phyloP scores from a whole-genome alignment of 371 early-diverging fungal species.

The Rhizopus arrhizus region DNA sequence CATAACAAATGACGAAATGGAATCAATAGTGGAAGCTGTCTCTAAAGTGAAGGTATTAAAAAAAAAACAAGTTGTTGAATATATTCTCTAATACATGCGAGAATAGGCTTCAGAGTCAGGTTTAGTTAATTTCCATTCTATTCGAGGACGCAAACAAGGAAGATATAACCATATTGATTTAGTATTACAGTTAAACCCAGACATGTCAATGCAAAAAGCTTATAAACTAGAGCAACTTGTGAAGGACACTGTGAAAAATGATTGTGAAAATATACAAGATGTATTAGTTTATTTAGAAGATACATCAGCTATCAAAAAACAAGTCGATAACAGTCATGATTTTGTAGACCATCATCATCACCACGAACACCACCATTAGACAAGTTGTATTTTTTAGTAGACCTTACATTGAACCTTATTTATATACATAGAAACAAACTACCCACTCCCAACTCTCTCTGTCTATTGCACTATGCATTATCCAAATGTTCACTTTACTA shows the following conservation, averaged over 20 bases:
- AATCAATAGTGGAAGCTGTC: slow-evolving; percentile 29
- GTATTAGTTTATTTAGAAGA: slow-evolving; percentile 41
- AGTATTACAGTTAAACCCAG: slow-evolving; percentile 37
- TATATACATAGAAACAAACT: no score
- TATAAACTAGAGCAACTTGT: slow-evolving; percentile 37
- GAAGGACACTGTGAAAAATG: slow-evolving; percentile 26
- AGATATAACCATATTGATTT: slow-evolving; percentile 50
- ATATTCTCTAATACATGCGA: neutral
- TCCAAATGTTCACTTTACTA: no score
- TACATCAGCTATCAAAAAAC: neutral
- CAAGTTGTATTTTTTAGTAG: neutral
- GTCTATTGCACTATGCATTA: no score
- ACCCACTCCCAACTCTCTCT: no score
- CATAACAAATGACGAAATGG: slow-evolving; percentile 30
- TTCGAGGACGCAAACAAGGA: slow-evolving; percentile 52
- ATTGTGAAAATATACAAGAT: slow-evolving; percentile 43
- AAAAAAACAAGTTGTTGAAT: neutral
- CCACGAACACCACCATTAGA: neutral
- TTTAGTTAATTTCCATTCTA: slow-evolving; percentile 46
- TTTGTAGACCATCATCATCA: neutral
- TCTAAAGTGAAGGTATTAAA: slow-evolving; percentile 32
- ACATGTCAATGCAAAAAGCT: slow-evolving; percentile 36
- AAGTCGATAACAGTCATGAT: neutral
- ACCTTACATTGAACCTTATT: no score
- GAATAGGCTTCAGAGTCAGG: slow-evolving; percentile 32